Evolutionary conservation across 164 flowering plant genomes (phyloP), one percentile per base, ranked within the genome.

Genomic region (Berberis thunbergii): DNA sequence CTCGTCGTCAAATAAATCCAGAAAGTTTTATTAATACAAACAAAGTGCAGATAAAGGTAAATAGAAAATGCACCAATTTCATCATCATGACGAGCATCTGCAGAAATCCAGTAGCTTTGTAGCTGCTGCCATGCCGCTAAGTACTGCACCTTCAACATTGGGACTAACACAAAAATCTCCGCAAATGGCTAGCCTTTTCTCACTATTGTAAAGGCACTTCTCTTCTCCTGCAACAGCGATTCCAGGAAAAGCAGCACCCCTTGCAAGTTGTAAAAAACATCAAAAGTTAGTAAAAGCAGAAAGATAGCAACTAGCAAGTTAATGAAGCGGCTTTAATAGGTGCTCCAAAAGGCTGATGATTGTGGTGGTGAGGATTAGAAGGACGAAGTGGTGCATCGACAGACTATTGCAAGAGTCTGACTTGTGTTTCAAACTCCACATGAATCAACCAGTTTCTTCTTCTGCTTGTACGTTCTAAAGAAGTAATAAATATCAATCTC

Each of bases 51-150:
- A n/a, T n/a, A n/a, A n/a, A n/a, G n/a, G n/a, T n/a, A n/a, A n/a
- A n/a, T n/a, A n/a, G n/a, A n/a, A n/a, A n/a, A 26, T 26, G 26
- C 26, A 26, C 26, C 26, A 26, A 26, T 26, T 26, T 26, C 26
- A 26, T 26, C 26, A 26, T 26, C 26, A 26, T 26, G 0, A 26
- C 26, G 26, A 26, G 26, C 26, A 26, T 26, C 26, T 26, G 26
- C 26, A 26, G 58, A 4, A 11, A 55, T 55, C 58, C 38, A 55
- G 1, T 12, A 55, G n/a, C 40, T 55, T 55, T n/a, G 7, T 3
- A 13, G 58, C 58, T n/a, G 41, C 58, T 55, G 38, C 58, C 58
- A 55, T 55, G 58, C 58, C 58, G n/a, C 58, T 55, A 7, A 55
- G 40, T 55, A 55, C 26, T 55, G 42, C 58, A n/a, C 58, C 58